Evolutionary conservation across 768 basidiomycete species (phyloP).

Genomic region (Collybiopsis luxurians): DNA sequence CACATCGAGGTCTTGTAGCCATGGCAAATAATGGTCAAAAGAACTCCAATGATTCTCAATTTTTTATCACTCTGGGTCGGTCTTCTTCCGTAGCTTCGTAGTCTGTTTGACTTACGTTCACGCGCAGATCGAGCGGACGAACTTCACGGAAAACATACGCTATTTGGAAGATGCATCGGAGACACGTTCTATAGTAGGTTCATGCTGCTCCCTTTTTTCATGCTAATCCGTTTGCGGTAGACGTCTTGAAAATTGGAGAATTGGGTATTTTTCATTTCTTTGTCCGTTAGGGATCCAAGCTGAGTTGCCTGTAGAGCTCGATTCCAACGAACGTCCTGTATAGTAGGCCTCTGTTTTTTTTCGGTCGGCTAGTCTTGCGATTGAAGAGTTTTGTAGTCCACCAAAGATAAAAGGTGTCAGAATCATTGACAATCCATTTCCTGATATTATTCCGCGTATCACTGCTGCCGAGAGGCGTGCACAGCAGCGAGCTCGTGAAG

Average conservation of each 20-base stretch:
- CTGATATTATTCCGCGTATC: constrained; percentile 93
- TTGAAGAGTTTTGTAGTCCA: constrained; percentile 49
- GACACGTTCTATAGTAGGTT: constrained; percentile 85
- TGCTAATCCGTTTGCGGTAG: constrained; percentile 33
- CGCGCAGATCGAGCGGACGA: constrained; percentile 82
- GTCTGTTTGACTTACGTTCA: background rate
- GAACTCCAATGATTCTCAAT: constrained; percentile 92
- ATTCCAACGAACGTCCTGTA: constrained; percentile 69
- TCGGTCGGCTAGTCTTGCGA: background rate
- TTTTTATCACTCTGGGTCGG: constrained; percentile 88
- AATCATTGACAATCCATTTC: constrained; percentile 91
- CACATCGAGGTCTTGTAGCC: constrained; percentile 87
- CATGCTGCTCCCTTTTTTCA: background rate
- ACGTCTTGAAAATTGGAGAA: constrained; percentile 89
- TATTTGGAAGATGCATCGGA: constrained; percentile 88
- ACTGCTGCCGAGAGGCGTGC: constrained; percentile 88
- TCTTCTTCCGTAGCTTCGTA: background rate
- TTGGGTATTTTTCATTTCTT: constrained; percentile 57
- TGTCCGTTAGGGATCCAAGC: too few relatives aligned
- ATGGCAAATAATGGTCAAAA: constrained; percentile 89
- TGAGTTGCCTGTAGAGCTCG: constrained; percentile 57
- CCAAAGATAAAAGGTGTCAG: constrained; percentile 86
- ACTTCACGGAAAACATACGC: constrained; percentile 89
- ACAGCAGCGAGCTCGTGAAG: constrained; percentile 79
- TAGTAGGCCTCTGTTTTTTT: constrained; percentile 52